Conservation (phyloP, 2,329 filamentous ascomycete species). For the Nothomitra cinnamomea region DNA sequence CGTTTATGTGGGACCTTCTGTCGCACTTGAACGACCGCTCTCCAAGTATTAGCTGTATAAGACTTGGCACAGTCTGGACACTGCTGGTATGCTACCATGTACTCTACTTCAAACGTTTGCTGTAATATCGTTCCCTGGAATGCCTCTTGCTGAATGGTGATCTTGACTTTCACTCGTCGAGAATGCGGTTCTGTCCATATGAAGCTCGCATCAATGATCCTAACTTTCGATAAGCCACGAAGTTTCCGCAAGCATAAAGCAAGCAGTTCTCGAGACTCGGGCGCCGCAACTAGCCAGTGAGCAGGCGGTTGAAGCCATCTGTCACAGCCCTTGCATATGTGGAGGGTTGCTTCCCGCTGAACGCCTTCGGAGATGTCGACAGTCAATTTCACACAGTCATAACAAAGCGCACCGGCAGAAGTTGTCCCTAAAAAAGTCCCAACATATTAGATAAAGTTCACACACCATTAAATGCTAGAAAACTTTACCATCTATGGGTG, state of each 20-base stretch:
- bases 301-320: constrained; percentile 76
- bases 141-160: constrained; percentile 69
- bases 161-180: constrained; percentile 78
- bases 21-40: constrained; percentile 81
- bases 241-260: constrained; percentile 83
- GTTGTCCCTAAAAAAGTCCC: constrained; percentile 33
- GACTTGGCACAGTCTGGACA: constrained; percentile 92
- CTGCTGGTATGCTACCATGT: constrained; percentile 78
- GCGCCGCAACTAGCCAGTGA: constrained; percentile 70
- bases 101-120: constrained; percentile 90
- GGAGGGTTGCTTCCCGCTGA: constrained; percentile 74
- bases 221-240: constrained; percentile 69
- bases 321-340: constrained; percentile 90
- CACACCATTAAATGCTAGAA: neutral
- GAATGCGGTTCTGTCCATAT: constrained; percentile 99
- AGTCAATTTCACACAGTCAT: constrained; percentile 88
- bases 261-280: constrained; percentile 81
- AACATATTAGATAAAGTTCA: neutral
- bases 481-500: constrained; percentile 61
- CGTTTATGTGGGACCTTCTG: constrained; percentile 96
- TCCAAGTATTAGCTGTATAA: constrained; percentile 92
- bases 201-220: constrained; percentile 90
- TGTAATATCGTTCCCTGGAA: constrained; percentile 58
- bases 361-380: constrained; percentile 86
- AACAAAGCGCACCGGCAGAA: constrained; percentile 74